Conservation (phyloP, 768 basidiomycete genomes). For the Kwoniella dendrophila region DNA sequence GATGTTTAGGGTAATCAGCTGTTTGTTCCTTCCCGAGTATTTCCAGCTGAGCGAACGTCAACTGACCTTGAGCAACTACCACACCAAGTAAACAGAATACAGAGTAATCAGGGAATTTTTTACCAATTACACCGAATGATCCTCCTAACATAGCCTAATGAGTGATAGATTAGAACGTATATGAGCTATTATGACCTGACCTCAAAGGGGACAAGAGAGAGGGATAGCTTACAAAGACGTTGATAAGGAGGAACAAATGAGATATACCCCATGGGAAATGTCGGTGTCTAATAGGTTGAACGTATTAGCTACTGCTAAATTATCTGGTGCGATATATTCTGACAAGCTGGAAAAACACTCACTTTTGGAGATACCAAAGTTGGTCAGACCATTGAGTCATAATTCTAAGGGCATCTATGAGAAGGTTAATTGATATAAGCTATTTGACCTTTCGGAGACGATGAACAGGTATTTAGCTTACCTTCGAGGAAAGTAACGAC, state of each 20-base stretch:
- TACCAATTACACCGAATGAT: slow-evolving; percentile 81
- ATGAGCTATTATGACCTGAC: no score
- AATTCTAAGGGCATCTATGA: slow-evolving; percentile 80
- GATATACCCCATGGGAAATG: slow-evolving; percentile 94
- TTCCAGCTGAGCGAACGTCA: neutral
- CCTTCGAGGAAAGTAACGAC: slow-evolving; percentile 94
- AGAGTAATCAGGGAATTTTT: slow-evolving; percentile 83
- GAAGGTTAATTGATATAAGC: slow-evolving; percentile 1
- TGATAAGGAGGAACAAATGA: slow-evolving; percentile 86
- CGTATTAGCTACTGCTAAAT: slow-evolving; percentile 2
- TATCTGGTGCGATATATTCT: no score
- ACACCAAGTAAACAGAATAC: slow-evolving; percentile 87
- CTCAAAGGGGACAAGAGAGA: no score
- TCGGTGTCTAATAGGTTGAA: slow-evolving; percentile 68
- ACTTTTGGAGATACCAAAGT: slow-evolving; percentile 97
- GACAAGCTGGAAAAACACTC: slow-evolving; percentile 54
- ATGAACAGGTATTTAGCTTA: slow-evolving; percentile 22
- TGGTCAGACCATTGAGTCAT: slow-evolving; percentile 95
- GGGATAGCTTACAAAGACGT: slow-evolving; percentile 84
- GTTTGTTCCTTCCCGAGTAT: neutral
- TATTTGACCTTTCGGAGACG: neutral
- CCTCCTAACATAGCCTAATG: slow-evolving; percentile 85
- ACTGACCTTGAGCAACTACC: slow-evolving; percentile 77
- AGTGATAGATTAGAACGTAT: no score
- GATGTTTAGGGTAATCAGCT: neutral